Percentiles rank a stretch among this genome's conserved stretches.
Conservation (phyloP, 164 flowering plant species). For the Amborella trichopoda region DNA sequence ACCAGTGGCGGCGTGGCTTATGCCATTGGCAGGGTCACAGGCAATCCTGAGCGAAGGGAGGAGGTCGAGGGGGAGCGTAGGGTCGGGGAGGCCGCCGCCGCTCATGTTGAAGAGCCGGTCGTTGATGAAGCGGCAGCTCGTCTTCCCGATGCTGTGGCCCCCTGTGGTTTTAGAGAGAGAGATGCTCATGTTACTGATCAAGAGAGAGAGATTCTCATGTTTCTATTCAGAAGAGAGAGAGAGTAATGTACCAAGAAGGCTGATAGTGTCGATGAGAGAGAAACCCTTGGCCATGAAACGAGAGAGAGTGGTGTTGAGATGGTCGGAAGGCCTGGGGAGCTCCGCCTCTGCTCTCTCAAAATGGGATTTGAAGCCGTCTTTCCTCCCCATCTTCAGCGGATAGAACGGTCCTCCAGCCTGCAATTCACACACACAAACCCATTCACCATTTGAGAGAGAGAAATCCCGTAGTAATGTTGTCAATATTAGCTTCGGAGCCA, state of each 20-base stretch:
- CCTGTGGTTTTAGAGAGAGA: too few relatives aligned
- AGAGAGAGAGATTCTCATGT: too few relatives aligned
- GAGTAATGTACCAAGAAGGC: constrained; percentile 23
- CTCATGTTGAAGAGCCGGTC: too few relatives aligned
- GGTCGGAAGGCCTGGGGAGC: constrained; percentile 34
- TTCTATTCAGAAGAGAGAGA: neutral
- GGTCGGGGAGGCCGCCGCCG: too few relatives aligned
- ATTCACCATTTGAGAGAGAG: neutral
- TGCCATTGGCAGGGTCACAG: too few relatives aligned
- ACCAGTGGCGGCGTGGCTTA: too few relatives aligned
- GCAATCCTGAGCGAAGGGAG: too few relatives aligned
- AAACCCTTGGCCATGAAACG: constrained; percentile 33
- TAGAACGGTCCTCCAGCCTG: constrained; percentile 61
- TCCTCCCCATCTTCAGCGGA: constrained; percentile 42
- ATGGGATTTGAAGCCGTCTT: constrained; percentile 26
- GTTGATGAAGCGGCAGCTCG: too few relatives aligned
- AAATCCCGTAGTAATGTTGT: neutral
- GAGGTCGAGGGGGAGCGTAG: too few relatives aligned
- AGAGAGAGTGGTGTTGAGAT: constrained; percentile 16
- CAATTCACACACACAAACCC: neutral
- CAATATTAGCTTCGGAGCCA: neutral
- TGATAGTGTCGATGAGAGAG: constrained; percentile 35
- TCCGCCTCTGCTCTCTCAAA: constrained; percentile 16
- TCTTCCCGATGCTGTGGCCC: too few relatives aligned
- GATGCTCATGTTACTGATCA: too few relatives aligned